Evolutionary conservation across 345 rosid species (phyloP).

Genomic region (Populus nigra): DNA sequence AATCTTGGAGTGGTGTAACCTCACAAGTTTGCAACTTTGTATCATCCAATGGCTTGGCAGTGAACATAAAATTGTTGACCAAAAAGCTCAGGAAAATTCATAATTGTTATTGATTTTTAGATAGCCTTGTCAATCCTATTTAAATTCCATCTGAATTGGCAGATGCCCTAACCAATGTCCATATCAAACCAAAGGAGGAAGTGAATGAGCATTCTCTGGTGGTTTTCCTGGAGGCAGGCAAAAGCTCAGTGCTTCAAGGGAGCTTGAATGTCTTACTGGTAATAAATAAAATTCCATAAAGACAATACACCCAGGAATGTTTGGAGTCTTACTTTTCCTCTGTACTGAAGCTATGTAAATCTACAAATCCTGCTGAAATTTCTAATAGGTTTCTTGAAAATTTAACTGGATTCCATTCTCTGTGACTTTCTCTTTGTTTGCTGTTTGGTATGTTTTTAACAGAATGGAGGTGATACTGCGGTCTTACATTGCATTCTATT

Average conservation of each 20-base stretch:
- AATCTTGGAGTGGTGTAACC: constrained; percentile 2
- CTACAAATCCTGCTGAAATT: neutral
- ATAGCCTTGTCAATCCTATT: neutral
- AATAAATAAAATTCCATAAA: constrained; percentile 20
- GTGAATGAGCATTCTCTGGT: constrained; percentile 53
- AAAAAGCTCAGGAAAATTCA: neutral
- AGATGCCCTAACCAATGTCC: constrained; percentile 58
- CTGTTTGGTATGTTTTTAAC: neutral
- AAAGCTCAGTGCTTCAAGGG: constrained; percentile 80
- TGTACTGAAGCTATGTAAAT: constrained; percentile 4
- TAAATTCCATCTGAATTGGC: constrained; percentile 23
- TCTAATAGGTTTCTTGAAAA: neutral
- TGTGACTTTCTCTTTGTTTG: neutral
- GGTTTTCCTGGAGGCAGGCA: constrained; percentile 68
- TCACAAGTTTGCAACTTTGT: neutral
- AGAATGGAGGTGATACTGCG: neutral
- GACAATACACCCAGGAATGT: constrained; percentile 1
- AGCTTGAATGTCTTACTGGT: constrained; percentile 76
- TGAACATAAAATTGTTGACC: constrained; percentile 8
- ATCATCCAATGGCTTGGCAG: neutral
- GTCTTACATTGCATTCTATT: neutral
- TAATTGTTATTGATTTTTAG: neutral
- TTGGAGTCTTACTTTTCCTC: neutral
- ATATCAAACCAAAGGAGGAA: constrained; percentile 58
- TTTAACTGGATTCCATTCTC: neutral